Conservation (phyloP, 768 basidiomycete species). For the Mycena galopus region DNA sequence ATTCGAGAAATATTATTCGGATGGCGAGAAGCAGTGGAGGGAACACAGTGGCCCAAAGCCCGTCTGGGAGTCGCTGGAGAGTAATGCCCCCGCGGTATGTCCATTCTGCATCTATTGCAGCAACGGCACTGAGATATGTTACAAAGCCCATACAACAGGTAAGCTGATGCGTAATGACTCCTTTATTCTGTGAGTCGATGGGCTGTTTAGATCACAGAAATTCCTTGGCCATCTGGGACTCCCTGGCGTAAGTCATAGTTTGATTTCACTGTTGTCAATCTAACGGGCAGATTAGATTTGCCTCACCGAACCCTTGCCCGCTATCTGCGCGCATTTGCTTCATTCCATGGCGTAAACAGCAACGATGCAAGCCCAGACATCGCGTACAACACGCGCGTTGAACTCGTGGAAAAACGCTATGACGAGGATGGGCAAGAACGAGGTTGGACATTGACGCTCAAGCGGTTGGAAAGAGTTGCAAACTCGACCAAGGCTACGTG, state of each 20-base stretch:
- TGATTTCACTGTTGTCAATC: background rate
- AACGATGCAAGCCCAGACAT: constrained; percentile 56
- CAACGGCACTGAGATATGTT: background rate
- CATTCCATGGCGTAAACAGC: constrained; percentile 55
- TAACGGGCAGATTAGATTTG: constrained; percentile 46
- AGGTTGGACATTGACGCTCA: constrained; percentile 53
- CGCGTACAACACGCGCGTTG: constrained; percentile 63
- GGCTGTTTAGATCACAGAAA: constrained; percentile 49
- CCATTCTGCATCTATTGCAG: background rate
- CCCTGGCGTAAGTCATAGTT: constrained; percentile 46
- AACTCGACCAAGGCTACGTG: constrained; percentile 24
- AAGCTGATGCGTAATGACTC: background rate
- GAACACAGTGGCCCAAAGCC: constrained; percentile 24
- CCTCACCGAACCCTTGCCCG: constrained; percentile 52
- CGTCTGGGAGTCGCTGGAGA: constrained; percentile 39
- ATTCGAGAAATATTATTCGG: constrained; percentile 34
- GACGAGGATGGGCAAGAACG: constrained; percentile 45
- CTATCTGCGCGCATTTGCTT: constrained; percentile 59
- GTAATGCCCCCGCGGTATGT: constrained; percentile 40
- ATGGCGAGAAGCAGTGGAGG: constrained; percentile 27
- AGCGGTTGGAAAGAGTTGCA: constrained; percentile 40
- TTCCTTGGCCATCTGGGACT: constrained; percentile 49
- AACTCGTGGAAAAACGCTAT: constrained; percentile 56
- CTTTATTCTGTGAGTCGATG: constrained; percentile 13
- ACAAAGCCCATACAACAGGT: constrained; percentile 38